A percentile compares a stretch with the other conserved stretches of the same genome.
phyloP scores from a whole-genome alignment of 2,329 filamentous ascomycete genomes.

The Botrytis paeoniae region DNA sequence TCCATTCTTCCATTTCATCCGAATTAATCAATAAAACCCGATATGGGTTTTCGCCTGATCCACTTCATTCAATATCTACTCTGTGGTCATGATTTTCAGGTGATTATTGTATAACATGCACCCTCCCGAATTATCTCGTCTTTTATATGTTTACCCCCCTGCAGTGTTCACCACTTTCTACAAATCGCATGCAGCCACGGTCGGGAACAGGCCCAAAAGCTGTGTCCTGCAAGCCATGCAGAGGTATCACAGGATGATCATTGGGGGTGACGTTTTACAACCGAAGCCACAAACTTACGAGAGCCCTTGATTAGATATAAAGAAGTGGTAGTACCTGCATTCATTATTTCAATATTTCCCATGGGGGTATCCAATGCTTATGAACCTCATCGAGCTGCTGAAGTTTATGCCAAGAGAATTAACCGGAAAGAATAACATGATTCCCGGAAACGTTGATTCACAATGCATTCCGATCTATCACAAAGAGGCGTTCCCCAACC shows the following conservation, averaged over 20 bases:
- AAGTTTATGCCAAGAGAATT: not conserved
- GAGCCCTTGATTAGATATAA: not conserved
- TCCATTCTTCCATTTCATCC: slow-evolving; percentile 11
- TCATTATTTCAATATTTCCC: slow-evolving; percentile 6
- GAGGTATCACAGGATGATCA: slow-evolving; percentile 11
- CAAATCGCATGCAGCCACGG: slow-evolving; percentile 10
- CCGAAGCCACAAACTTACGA: not conserved
- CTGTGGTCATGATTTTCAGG: slow-evolving; percentile 16
- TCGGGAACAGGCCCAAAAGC: slow-evolving; percentile 10
- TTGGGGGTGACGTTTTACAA: not conserved
- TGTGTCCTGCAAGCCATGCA: slow-evolving; percentile 16
- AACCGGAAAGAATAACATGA: not conserved
- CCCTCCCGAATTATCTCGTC: slow-evolving; percentile 10
- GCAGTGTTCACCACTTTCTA: slow-evolving; percentile 8
- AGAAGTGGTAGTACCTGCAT: slow-evolving; percentile 14
- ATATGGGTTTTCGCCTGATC: slow-evolving; percentile 14
- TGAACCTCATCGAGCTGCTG: slow-evolving; percentile 11
- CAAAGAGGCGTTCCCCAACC: slow-evolving; percentile 12
- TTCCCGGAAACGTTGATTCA: not conserved
- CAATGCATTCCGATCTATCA: slow-evolving; percentile 12
- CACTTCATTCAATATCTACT: slow-evolving; percentile 7
- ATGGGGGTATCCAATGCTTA: slow-evolving; percentile 7
- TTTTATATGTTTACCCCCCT: slow-evolving; percentile 12
- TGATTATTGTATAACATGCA: slow-evolving; percentile 19
- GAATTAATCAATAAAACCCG: slow-evolving; percentile 3